Conservation (phyloP, 805 yeast genomes). For the Ogataea pini region DNA sequence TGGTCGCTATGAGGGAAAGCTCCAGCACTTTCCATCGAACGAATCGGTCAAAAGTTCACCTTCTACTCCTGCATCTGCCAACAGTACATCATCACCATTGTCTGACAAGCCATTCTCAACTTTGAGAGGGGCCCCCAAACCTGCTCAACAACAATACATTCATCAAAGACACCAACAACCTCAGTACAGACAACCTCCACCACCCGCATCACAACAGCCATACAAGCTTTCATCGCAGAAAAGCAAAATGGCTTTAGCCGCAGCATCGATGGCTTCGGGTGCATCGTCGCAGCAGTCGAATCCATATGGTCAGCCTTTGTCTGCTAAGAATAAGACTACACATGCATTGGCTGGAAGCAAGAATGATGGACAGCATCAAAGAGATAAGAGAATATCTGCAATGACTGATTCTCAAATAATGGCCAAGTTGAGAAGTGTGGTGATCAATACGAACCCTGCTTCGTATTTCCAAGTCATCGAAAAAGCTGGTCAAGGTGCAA, state of each 20-base stretch:
- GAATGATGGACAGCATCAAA: slow-evolving; percentile 21
- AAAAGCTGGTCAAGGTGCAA: slow-evolving; percentile 97
- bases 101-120: slow-evolving; percentile 35
- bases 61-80: slow-evolving; percentile 9
- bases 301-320: slow-evolving; percentile 26
- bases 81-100: slow-evolving; percentile 33
- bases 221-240: slow-evolving; percentile 17
- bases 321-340: slow-evolving; percentile 31
- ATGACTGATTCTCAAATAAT: slow-evolving; percentile 87
- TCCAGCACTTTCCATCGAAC: neutral
- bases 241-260: slow-evolving; percentile 37
- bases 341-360: slow-evolving; percentile 27
- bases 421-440: slow-evolving; percentile 79
- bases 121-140: slow-evolving; percentile 11
- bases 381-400: slow-evolving; percentile 55
- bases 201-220: slow-evolving; percentile 20
- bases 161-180: slow-evolving; percentile 25
- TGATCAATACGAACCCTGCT: slow-evolving; percentile 82
- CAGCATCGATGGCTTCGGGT: slow-evolving; percentile 34
- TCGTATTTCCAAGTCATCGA: slow-evolving; percentile 74
- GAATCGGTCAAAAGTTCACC: slow-evolving; percentile 9
- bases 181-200: slow-evolving; percentile 10
- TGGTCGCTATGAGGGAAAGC: neutral
- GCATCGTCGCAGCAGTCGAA: slow-evolving; percentile 9
- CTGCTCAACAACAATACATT: slow-evolving; percentile 20